Percentiles rank a stretch among this genome's conserved stretches.
phyloP scores from a whole-genome alignment of 176 grass and related monocot species.

The Ampelocalamus luodianensis region DNA sequence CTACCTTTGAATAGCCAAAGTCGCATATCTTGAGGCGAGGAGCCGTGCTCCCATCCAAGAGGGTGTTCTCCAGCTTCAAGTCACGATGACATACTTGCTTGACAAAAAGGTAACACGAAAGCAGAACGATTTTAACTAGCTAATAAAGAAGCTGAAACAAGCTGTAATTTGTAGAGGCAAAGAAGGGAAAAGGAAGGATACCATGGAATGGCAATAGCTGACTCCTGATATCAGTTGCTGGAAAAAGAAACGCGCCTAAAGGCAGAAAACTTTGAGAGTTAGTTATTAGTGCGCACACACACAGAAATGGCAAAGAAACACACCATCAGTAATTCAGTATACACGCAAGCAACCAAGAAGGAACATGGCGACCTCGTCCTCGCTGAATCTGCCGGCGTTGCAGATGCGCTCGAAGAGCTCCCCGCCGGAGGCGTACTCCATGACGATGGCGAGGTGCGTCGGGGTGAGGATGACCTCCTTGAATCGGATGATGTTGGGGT shows the following conservation, averaged over 20 bases:
- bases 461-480: conserved; percentile 92
- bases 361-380: conserved; percentile 57
- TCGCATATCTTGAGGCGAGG: conserved; percentile 85
- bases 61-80: conserved; percentile 79
- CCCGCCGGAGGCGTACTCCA: conserved; percentile 81
- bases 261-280: conserved; percentile 7
- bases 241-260: conserved; percentile 80
- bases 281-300: not conserved
- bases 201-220: conserved; percentile 88
- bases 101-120: conserved; percentile 28
- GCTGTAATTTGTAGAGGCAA: not conserved
- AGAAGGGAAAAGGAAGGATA: conserved; percentile 9
- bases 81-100: conserved; percentile 89
- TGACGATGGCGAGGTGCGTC: conserved; percentile 83
- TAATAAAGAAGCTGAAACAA: not conserved
- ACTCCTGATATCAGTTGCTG: conserved; percentile 79
- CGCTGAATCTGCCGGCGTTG: conserved; percentile 79
- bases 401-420: conserved; percentile 87
- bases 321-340: not conserved
- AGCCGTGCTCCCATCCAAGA: conserved; percentile 64
- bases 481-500: conserved; percentile 93
- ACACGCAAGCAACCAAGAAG: no score
- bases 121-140: conserved; percentile 16
- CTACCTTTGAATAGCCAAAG: conserved; percentile 84
- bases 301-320: not conserved